phyloP scores from a whole-genome alignment of 1,284 basidiomycete genomes.

The Cystobasidiaceae sp. region DNA sequence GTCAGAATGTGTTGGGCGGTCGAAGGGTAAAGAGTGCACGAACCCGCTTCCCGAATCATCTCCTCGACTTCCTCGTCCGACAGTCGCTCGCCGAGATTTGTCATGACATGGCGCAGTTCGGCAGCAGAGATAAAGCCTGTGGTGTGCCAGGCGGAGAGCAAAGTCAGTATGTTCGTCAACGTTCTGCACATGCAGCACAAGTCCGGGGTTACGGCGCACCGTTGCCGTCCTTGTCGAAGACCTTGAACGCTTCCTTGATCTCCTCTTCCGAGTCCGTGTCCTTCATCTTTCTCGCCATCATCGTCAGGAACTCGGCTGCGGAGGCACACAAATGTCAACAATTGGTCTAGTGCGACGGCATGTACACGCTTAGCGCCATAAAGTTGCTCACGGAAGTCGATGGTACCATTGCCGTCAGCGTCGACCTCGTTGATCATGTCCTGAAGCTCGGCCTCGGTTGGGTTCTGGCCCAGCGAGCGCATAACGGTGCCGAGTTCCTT shows the following conservation, averaged over 20 bases:
- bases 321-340: too few relatives aligned
- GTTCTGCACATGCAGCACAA: neutral
- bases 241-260: constrained; percentile 63
- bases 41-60: constrained; percentile 93
- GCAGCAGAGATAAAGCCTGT: constrained; percentile 56
- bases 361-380: too few relatives aligned
- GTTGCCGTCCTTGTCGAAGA: constrained; percentile 63
- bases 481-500: constrained; percentile 95
- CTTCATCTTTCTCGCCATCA: constrained; percentile 96
- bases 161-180: too few relatives aligned
- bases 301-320: constrained; percentile 62
- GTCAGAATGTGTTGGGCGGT: too few relatives aligned
- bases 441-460: constrained; percentile 88
- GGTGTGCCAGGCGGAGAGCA: neutral
- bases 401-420: constrained; percentile 70
- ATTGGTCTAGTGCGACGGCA: neutral
- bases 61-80: constrained; percentile 90
- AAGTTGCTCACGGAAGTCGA: constrained; percentile 65
- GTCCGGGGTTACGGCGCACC: constrained; percentile 37
- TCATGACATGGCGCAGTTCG: constrained; percentile 84
- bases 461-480: constrained; percentile 94
- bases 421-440: constrained; percentile 96
- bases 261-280: constrained; percentile 76
- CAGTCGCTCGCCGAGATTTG: constrained; percentile 86
- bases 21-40: too few relatives aligned